Base-by-base conservation (phyloP, 164 flowering plant species). In the Vitis cinerea region DNA sequence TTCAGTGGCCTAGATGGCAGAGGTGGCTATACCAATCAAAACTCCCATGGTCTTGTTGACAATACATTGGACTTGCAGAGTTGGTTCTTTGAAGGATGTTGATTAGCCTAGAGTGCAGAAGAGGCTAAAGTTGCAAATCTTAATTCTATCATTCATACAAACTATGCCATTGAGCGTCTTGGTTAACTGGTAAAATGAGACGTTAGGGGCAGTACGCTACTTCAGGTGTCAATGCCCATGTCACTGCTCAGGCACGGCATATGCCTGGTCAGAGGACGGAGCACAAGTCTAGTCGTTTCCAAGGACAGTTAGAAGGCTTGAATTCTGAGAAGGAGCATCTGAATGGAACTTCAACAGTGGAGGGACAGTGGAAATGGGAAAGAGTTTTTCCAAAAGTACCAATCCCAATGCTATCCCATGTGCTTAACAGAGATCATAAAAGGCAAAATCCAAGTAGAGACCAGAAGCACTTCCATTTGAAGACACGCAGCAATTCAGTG, bases 361-460 rank as follows among this genome's bases (percentile, higher is more conserved):
- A 79, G 14, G 76, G 75, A 17, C 77, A 72, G 10, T 75, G 80
- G 80, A 61, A 66, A 54, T 76, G 80, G 82, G 83, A 80, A 53
- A 66, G 77, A 44, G 81, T 78, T 69, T 80, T 68, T 30, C 15
- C 74, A 50, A 73, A 72, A 67, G 64, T 64, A 69, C 50, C 79
- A 37, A 75, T 68, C 71, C n/a, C 67, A 49, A 50, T 72, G 73
- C 58, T 75, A 27, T 29, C 79, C 51, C 74, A 72, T 37, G n/a
- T 63, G 67, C 72, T 12, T 50, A 64, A 54, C 67, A 23, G 27
- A 23, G 27, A 23, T 23, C 27, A 23, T 23, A 23, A 23, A 23
- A 23, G 27, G 27, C 27, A 23, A 23, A 23, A 23, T 23, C 27
- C 27, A 23, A 23, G 27, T 23, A 23, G 27, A 23, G 27, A 23